Base-by-base conservation (phyloP, 768 basidiomycete genomes). In the Epithele typhae region DNA sequence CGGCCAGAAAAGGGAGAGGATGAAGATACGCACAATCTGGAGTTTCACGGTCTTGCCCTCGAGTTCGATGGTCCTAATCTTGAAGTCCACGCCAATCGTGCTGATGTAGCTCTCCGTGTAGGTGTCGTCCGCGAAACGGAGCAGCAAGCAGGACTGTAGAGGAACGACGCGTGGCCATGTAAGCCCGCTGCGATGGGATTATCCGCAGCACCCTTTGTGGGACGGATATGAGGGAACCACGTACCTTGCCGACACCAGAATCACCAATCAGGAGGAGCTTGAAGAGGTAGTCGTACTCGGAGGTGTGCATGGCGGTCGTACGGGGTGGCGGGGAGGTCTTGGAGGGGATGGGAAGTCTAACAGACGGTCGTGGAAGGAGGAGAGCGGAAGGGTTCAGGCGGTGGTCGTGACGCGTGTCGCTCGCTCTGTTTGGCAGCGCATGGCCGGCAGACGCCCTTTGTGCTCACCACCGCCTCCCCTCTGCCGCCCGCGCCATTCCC, bases 31-130 rank as follows among this genome's bases (percentile, higher is more conserved):
- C 61, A 96, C 94, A 69, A 98, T 98, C 72, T 98, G 95, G 49
- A 98, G 79, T 69, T 97, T 98, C 67, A 97, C 91, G 1, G 90
- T 91, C 84, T 96, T 96, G 49, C 95, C 95, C 62, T 98, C 95
- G 45, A 98, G 77, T 67, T 98, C 95, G 69, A 98, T 97, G 27
- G 95, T 98, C 51, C 95, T 82, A 72, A 98, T 97, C 85, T 94
- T 95, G 74, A 96, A 96, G 74, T 96, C 93, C 48, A 97, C 92
- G 55, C 96, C 96, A 68, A 97, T 98, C 32, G 95, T 97, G 49
- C 86, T 89, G 64, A 98, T 94, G 70, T 95, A 97, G 58, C 88
- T 92, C 66, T 95, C 92, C 43, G 95, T 96, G 76, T 94, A 97
- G 41, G 92, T 89, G 68, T 97, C 95, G 70, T 98, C 95, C 51